These are phyloP conservation scores for Ogataea corticis DNA, from an alignment of 805 yeast genomes.

Conservation along the genomic window DNA sequence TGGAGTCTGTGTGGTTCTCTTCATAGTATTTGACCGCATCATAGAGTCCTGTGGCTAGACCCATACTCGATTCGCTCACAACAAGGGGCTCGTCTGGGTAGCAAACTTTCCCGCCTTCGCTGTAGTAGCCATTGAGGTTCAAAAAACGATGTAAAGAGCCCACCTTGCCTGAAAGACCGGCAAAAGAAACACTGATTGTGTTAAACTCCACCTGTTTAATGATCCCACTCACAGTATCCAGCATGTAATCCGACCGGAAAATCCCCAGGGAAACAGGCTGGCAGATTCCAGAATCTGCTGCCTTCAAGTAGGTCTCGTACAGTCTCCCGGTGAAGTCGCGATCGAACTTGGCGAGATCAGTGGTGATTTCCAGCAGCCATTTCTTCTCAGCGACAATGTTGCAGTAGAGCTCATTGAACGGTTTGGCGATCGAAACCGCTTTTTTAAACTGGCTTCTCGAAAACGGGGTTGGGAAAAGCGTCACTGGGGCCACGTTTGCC, in stretches of 20 bases:
- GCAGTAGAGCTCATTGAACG: slow-evolving; percentile 75
- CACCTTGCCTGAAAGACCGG: slow-evolving; percentile 81
- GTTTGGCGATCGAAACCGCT: slow-evolving; percentile 65
- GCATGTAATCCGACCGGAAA: slow-evolving; percentile 88
- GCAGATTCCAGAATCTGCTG: slow-evolving; percentile 47
- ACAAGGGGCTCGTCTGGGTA: slow-evolving; percentile 52
- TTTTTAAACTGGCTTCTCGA: slow-evolving; percentile 64
- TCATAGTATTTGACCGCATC: slow-evolving; percentile 63
- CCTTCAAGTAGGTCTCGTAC: slow-evolving; percentile 56
- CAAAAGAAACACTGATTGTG: slow-evolving; percentile 94
- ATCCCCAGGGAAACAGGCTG: slow-evolving; percentile 79
- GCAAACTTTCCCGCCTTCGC: slow-evolving; percentile 40
- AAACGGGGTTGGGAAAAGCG: slow-evolving; percentile 88
- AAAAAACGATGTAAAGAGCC: slow-evolving; percentile 71
- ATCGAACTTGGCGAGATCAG: slow-evolving; percentile 59
- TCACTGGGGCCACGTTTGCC: slow-evolving; percentile 78
- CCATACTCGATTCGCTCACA: slow-evolving; percentile 59
- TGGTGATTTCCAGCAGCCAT: slow-evolving; percentile 64
- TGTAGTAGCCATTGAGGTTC: slow-evolving; percentile 59
- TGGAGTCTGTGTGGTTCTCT: slow-evolving; percentile 24
- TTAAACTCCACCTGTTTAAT: slow-evolving; percentile 96
- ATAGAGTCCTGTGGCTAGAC: slow-evolving; percentile 69
- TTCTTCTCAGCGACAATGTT: slow-evolving; percentile 55
- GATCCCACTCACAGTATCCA: slow-evolving; percentile 47
- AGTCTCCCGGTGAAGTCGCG: slow-evolving; percentile 80